Evolutionary conservation across 202 grass and related monocot species (phyloP), one percentile per base, ranked within the genome.

Genomic region (Schoenoplectus tabernaemontani): DNA sequence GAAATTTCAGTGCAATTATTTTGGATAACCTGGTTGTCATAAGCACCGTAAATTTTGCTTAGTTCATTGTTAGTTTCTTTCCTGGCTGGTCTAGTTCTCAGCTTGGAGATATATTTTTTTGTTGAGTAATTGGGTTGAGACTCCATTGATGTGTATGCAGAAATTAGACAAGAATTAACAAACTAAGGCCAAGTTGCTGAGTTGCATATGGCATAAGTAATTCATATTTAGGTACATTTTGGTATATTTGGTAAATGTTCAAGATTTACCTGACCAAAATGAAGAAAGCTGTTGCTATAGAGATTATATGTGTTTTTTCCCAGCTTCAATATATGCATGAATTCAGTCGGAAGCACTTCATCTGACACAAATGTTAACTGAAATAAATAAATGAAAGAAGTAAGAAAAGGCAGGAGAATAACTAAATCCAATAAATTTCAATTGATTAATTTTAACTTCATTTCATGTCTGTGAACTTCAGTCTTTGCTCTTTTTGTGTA

Each of bases 301-400:
- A 98, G 89, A 68, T 86, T 92, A 72, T 98, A 98, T 86, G 82
- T 84, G 78, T 24, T 90, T 84, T 85, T 84, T 85, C 91, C 89
- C 50, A 94, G 89, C 58, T 84, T 90, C 83, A 94, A 87, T 54
- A 82, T 81, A 85, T 68, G 89, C 65, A 85, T 90, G 44, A 79
- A 87, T 76, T 92, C 85, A 1, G 63, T 71, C 38, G 89, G 83
- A 82, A 98, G 81, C 76, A 85, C 76, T 90, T 98, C 91, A 85
- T 89, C 83, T 19, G 88, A 92, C 86, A 90, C 89, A 92, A 94
- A 98, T 66, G 95, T 90, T 80, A 98, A 75, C 95, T 98, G 84
- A 87, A 87, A 93, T 67, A 65, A 51, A 87, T 87, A 64, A 83
- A 80, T 30, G 80, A 57, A 20, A 87, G 59, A 46, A 84, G 64